Conservation (phyloP, 257 asterid genomes). For the Leonotis leonurus region DNA sequence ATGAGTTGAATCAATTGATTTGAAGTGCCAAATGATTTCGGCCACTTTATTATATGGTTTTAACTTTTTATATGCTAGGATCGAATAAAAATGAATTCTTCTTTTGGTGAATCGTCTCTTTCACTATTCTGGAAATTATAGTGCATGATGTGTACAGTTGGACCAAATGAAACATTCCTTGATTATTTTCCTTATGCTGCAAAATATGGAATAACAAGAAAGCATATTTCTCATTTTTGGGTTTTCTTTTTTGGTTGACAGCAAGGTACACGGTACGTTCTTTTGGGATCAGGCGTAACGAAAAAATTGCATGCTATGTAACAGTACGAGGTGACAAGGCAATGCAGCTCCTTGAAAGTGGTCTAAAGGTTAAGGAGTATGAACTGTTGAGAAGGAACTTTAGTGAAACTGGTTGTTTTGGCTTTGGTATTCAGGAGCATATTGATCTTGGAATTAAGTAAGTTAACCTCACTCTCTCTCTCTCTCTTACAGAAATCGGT, state of each 20-base stretch:
- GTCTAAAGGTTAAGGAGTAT: conserved; percentile 62
- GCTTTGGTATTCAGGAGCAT: conserved; percentile 80
- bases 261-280: conserved; percentile 81
- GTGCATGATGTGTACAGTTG: too few species aligned
- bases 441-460: conserved; percentile 83
- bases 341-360: conserved; percentile 65
- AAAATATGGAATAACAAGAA: neutral
- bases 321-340: conserved; percentile 65
- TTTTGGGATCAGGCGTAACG: conserved; percentile 70
- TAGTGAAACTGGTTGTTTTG: conserved; percentile 75
- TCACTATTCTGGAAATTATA: too few species aligned
- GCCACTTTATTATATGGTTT: too few species aligned
- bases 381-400: conserved; percentile 57
- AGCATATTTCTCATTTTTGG: neutral
- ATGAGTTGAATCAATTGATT: too few species aligned
- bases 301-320: conserved; percentile 68
- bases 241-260: conserved; percentile 16
- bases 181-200: too few species aligned
- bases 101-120: neutral
- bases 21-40: too few species aligned
- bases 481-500: neutral
- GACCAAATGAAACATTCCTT: too few species aligned
- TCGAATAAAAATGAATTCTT: neutral
- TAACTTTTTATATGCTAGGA: neutral
- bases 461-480: conserved; percentile 22